Evolutionary conservation across 2,329 filamentous ascomycete genomes (phyloP), one percentile per base, ranked within the genome.

Genomic region (Ciborinia camelliae): DNA sequence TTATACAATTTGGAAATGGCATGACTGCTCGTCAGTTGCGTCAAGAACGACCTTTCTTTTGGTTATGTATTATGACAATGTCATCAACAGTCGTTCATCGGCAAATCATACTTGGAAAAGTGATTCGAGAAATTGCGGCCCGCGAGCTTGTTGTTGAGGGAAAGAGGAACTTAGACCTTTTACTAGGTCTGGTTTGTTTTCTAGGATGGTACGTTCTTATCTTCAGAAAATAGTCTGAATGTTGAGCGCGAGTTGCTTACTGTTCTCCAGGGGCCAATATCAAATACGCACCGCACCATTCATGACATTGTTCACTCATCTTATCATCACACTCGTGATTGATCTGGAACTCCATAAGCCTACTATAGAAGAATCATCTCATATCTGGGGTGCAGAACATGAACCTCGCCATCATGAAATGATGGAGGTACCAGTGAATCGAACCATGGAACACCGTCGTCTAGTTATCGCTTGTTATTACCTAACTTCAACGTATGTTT

Each of bases 51-150:
- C 82, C 84, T 0, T 83, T 84, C 58, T 69, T 85, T 6, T 84
- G 81, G 79, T 70, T 82, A 14, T 79, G 78, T 47, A 81, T 85
- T 52, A 77, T 80, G 70, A 76, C 80, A 43, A 72, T 83, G 9
- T 78, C 80, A 2, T 78, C 77, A 54, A 80, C 77, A 67, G 79
- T 79, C 1, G 73, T 75, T 0, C 69, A 74, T 5, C 76, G 79
- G 58, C 81, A 84, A 64, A 55, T 73, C 0, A 72, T 73, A 1
- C 70, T 82, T 48, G 75, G 76, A 47, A 77, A 78, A 5, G 76
- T 74, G 20, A 73, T 81, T 6, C 79, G 80, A 55, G 75, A 78
- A 58, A 76, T 80, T 26, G 62, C 84, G 18, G 78, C 80, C 0
- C 76, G 79, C 20, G 78, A 77, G 63, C 74, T 84, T 35, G 69